Evolutionary conservation across 2,329 filamentous ascomycete genomes (phyloP).

Genomic region (Trichoderma koningii): DNA sequence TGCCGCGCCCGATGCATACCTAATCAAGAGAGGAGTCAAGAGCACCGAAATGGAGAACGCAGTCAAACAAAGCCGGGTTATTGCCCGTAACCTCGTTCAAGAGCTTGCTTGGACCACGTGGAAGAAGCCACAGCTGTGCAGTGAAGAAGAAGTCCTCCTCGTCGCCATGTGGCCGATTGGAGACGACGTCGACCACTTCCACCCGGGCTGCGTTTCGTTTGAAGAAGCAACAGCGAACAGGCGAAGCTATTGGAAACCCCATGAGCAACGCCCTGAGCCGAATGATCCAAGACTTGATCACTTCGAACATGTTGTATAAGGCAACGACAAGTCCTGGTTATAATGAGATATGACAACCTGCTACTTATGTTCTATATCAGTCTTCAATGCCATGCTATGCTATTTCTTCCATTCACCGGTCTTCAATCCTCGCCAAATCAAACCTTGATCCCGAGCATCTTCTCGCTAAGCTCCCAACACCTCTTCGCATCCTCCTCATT

Average conservation of each 20-base stretch:
- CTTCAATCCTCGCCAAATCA: background rate
- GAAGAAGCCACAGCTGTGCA: conserved; percentile 59
- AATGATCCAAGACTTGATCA: background rate
- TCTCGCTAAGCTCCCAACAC: conserved; percentile 21
- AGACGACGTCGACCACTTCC: conserved; percentile 53
- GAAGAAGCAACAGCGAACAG: conserved; percentile 32
- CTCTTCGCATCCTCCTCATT: conserved; percentile 20
- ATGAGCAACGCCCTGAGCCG: background rate
- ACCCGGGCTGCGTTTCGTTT: conserved; percentile 38
- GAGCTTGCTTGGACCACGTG: conserved; percentile 62
- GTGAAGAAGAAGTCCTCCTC: conserved; percentile 57
- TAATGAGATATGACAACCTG: background rate
- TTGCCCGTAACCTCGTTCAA: conserved; percentile 43
- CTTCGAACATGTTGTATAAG: no score
- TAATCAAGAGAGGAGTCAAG: conserved; percentile 15
- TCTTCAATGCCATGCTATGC: background rate
- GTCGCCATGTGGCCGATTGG: conserved; percentile 68
- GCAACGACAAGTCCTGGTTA: background rate
- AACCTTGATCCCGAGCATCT: conserved; percentile 19
- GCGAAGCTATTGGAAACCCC: conserved; percentile 33
- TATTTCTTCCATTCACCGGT: background rate
- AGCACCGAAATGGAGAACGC: conserved; percentile 28
- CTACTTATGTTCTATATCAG: background rate
- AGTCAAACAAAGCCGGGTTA: conserved; percentile 28
- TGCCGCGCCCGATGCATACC: conserved; percentile 19